Conservation (phyloP, 495 filamentous ascomycete species). For the Alectoria sarmentosa region DNA sequence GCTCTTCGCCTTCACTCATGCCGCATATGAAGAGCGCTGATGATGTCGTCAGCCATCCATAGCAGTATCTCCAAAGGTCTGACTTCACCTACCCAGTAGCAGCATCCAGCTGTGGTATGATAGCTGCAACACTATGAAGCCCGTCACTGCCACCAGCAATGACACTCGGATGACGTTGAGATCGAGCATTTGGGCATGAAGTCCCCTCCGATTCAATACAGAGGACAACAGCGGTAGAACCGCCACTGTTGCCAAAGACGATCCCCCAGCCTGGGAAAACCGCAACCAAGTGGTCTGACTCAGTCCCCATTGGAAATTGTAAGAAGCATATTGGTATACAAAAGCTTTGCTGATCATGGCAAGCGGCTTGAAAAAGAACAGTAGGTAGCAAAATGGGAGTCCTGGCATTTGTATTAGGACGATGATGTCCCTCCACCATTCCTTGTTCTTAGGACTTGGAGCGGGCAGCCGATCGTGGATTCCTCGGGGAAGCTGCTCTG, state of each 20-base stretch:
- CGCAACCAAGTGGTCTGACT: slow-evolving; percentile 22
- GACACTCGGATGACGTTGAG: slow-evolving; percentile 20
- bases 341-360: slow-evolving; percentile 22
- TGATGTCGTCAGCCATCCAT: not conserved
- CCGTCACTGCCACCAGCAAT: slow-evolving; percentile 14
- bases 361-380: slow-evolving; percentile 21
- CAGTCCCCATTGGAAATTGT: slow-evolving; percentile 19
- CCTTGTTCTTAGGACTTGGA: slow-evolving; percentile 5
- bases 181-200: slow-evolving; percentile 19
- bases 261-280: slow-evolving; percentile 23
- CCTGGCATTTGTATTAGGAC: slow-evolving; percentile 13
- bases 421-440: slow-evolving; percentile 23
- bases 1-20: slow-evolving; percentile 20
- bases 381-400: slow-evolving; percentile 17
- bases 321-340: slow-evolving; percentile 22
- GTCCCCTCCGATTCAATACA: slow-evolving; percentile 6
- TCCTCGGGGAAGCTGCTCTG: slow-evolving; percentile 9
- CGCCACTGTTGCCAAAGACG: slow-evolving; percentile 15
- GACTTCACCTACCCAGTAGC: slow-evolving; percentile 12
- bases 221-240: slow-evolving; percentile 16
- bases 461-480: slow-evolving; percentile 8
- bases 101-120: slow-evolving; percentile 20
- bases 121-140: slow-evolving; percentile 20
- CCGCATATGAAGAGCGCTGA: slow-evolving; percentile 19
- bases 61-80: not conserved